phyloP scores from a whole-genome alignment of 2,329 filamentous ascomycete species.

The Rhinocladiella similis region DNA sequence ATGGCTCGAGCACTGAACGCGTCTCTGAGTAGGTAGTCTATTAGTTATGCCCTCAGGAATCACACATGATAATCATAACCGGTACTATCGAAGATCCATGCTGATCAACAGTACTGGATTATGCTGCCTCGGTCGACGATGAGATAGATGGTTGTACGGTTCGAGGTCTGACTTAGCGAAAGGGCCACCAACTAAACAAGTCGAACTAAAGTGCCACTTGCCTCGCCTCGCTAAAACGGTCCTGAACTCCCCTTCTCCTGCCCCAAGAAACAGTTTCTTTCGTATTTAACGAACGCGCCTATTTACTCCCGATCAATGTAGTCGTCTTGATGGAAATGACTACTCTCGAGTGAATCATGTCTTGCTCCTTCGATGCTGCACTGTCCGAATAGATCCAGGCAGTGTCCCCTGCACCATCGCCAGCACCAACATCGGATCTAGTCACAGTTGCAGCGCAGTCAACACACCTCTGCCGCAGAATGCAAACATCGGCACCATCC shows the following conservation, averaged over 20 bases:
- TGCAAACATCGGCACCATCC: slow-evolving; percentile 12
- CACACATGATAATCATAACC: too few relatives aligned
- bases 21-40: too few relatives aligned
- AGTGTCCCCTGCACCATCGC: slow-evolving; percentile 11
- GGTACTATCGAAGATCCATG: too few relatives aligned
- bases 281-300: not conserved
- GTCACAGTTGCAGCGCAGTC: slow-evolving; percentile 18
- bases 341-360: not conserved
- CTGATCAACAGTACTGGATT: too few relatives aligned
- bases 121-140: too few relatives aligned
- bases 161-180: too few relatives aligned
- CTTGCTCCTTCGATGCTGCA: not conserved
- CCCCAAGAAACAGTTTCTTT: not conserved
- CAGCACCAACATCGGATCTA: slow-evolving; percentile 10
- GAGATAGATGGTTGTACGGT: too few relatives aligned
- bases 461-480: slow-evolving; percentile 9
- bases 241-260: not conserved
- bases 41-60: too few relatives aligned
- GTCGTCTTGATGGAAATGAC: too few relatives aligned
- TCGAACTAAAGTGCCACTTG: not conserved
- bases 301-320: too few relatives aligned
- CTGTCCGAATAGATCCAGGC: slow-evolving; percentile 10
- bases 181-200: too few relatives aligned
- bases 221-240: not conserved
- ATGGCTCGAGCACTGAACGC: too few relatives aligned